Base-by-base conservation (phyloP, 2,329 filamentous ascomycete genomes). In the Fusarium guadeloupense region DNA sequence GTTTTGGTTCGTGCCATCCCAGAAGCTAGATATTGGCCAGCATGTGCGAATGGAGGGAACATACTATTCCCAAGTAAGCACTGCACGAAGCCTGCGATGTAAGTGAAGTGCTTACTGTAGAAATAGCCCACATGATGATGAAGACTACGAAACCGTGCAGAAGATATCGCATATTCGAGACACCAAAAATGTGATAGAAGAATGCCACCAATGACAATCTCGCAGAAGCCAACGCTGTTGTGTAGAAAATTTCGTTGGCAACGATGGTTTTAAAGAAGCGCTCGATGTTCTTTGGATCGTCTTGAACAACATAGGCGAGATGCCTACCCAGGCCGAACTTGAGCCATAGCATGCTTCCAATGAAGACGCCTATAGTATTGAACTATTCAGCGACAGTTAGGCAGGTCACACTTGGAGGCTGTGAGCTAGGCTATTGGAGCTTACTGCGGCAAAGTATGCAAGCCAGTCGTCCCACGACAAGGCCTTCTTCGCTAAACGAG, bases 31-130 rank as follows among this genome's bases (percentile, higher is more conserved):
- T 1, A 54, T 54, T 2, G 53, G 48, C 40, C 53, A 54, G 9
- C 53, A 56, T 4, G 53, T 41, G 1, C 53, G 48, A 13, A 56
- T 56, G 4, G 48, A 56, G 0, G 53, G 48, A 26, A 54, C 53
- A 6, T 56, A 56, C 46, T 49, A 23, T 2, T 1, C 1, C n/a
- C 5, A 37, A 1, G 38, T 40, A 13, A 40, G 38, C 38, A 40
- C 14, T 28, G n/a, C 9, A 9, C 13, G 9, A 9, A 12, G 12
- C 9, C 2, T 9, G 12, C 10, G 5, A 28, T 10, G 4, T n/a
- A 16, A 12, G 23, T 14, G 16, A 17, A 5, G 23, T 9, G 7
- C 19, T 31, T 28, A 26, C 49, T 1, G 41, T 56, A 0, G 53
- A 54, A 7, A 56, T 56, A 1, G 53, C 48, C 48, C 53, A 56